Conservation (phyloP, 148 eudicot genomes). For the Camellia lanceoleosa region DNA sequence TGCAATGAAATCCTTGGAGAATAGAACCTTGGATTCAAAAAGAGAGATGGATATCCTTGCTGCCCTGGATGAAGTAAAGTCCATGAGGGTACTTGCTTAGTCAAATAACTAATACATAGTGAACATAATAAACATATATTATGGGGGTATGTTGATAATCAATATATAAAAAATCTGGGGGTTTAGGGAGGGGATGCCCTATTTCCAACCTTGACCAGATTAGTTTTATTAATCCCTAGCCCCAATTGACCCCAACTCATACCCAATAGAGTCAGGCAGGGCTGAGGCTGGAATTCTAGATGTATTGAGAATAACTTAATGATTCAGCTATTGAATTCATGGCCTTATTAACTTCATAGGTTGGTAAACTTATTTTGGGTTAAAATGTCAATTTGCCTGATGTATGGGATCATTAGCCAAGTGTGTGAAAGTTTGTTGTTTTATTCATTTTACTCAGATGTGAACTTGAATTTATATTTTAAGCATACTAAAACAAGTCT, state of each 20-base stretch:
- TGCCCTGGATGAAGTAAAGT: conserved; percentile 92
- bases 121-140: not conserved
- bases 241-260: not conserved
- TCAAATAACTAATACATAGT: not conserved
- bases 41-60: conserved; percentile 94
- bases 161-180: not conserved
- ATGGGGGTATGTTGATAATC: not conserved
- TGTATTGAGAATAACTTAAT: no score
- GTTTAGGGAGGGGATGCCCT: not conserved
- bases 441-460: conserved; percentile 4
- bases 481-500: conserved; percentile 4
- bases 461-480: not conserved
- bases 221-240: not conserved
- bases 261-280: not conserved
- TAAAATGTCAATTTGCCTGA: not conserved
- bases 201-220: not conserved
- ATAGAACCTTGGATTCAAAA: conserved; percentile 85
- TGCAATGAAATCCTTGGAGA: conserved; percentile 97
- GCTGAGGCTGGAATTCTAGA: not conserved
- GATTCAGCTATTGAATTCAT: not conserved
- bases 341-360: not conserved
- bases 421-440: not conserved
- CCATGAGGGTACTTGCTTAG: conserved; percentile 64
- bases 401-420: not conserved
- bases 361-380: not conserved